Base-by-base conservation (phyloP, 225 moss, liverwort and hornwort genomes). In the Physcomitrellopsis africana region DNA sequence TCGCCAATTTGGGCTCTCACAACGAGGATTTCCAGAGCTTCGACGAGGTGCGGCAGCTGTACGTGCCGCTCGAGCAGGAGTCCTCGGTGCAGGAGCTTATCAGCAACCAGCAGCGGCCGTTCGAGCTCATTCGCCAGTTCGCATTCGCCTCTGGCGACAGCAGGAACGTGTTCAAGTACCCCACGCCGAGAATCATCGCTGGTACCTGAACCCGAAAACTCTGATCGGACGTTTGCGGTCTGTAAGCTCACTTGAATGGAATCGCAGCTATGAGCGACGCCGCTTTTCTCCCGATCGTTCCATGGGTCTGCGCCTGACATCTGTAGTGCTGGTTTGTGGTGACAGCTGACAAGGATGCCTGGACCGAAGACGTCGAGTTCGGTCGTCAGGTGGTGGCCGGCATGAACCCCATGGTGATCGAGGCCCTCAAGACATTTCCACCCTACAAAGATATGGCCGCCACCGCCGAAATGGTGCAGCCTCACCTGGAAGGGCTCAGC, bases 371-470 rank as follows among this genome's bases (percentile, higher is more conserved):
- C 45, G 82, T 84, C 49, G 94, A 94, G 68, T 87, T 84, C 49
- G 90, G 88, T 67, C 92, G 90, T 59, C 77, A 94, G 68, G 70
- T 74, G 37, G 56, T 94, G 78, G 90, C 94, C 7, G 94, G 94
- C 58, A 72, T 90, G 71, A 85, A 94, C 54, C 88, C 94, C 43
- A 10, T 71, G 58, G 11, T 90, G 51, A 83, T 87, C 51, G 84
- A 84, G 73, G 13, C 42, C 27, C 75, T 84, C 68, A 77, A 55
- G 81, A 81, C 83, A 62, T 95, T 90, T 73, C 93, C 93, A 49
- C 82, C 90, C 58, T 78, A 83, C 61, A 90, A 93, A 73, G 76
- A 81, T 20, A 86, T 93, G 11, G 86, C 87, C 20, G 85, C 93
- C 57, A 82, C 77, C 63, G 69, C 45, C 12, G 65, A 86, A 20